phyloP scores from a whole-genome alignment of 108 stramenopile genomes.

The Pseudonitzschia multistriata region DNA sequence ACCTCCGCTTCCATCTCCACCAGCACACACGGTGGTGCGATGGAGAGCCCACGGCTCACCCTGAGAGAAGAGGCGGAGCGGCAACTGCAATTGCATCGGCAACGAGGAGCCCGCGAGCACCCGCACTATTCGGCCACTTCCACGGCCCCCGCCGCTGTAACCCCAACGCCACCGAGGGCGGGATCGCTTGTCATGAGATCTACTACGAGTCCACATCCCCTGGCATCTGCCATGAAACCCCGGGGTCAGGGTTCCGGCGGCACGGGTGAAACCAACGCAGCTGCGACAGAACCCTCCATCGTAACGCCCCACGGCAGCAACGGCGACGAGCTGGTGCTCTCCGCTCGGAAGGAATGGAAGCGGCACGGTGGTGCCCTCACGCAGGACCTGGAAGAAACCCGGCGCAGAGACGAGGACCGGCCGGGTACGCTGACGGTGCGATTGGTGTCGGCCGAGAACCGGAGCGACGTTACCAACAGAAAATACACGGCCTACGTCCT shows the following conservation, averaged over 20 bases:
- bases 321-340: constrained; percentile 1
- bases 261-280: background rate
- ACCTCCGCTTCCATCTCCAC: background rate
- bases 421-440: constrained; percentile 39
- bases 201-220: constrained; percentile 6
- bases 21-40: background rate
- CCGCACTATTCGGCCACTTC: background rate
- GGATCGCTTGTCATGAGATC: background rate
- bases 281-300: background rate
- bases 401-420: constrained; percentile 15
- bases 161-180: background rate
- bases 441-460: constrained; percentile 43
- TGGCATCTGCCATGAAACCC: background rate
- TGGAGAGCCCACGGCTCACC: background rate
- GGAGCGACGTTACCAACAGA: constrained; percentile 39
- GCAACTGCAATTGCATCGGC: background rate
- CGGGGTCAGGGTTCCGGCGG: background rate
- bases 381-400: constrained; percentile 45
- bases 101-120: background rate
- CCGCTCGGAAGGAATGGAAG: constrained; percentile 54
- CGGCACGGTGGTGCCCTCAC: constrained; percentile 38
- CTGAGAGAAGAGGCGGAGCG: constrained; percentile 13
- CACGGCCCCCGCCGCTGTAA: background rate
- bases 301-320: background rate
- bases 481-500: constrained; percentile 60